Base-by-base conservation (phyloP, 2,329 filamentous ascomycete species). In the Penicillium sp. region DNA sequence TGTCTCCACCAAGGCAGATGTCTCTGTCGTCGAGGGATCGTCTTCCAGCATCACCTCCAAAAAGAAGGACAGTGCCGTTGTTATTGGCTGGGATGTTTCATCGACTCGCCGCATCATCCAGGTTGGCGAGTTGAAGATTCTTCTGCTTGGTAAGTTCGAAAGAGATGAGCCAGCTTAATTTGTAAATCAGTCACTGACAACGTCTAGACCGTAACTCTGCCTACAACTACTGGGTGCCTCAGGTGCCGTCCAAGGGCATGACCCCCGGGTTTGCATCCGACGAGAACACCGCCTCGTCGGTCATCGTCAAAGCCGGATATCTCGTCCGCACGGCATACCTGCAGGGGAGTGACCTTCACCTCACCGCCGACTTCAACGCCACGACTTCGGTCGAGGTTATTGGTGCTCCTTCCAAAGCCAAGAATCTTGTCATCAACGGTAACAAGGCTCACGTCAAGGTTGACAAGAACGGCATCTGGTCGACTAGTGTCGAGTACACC, bases 351-450 rank as follows among this genome's bases (percentile, higher is more conserved):
- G 77, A 78, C 1, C 74, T 92, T 4, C 75, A 80, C 11, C 67
- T 92, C 2, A 81, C 80, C 4, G 89, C 86, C 3, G 89, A 94
- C 62, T 78, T 92, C 55, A 92, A 92, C 60, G 69, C 77, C 0
- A 90, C 87, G 0, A 84, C 85, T 0, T 63, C 80, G 0, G 69
- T 92, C 13, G 87, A 91, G 57, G 76, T 92, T 20, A 81, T 90
- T 28, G 84, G 86, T 3, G 84, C 75, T 3, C 78, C 81, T 0
- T 79, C 83, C 0, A 65, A 72, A 0, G 73, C 81, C 1, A 77
- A 79, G n/a, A 75, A 74, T 9, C 72, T 88, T n/a, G 77, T 76
- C 9, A 86, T 87, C 75, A 88, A 89, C 61, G 80, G 79, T 44
- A 64, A 80, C 27, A 64, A 70, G 28, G 69, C 74, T 10, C 2